Conservation (phyloP, 805 yeast genomes). For the Teunomyces tritomae region DNA sequence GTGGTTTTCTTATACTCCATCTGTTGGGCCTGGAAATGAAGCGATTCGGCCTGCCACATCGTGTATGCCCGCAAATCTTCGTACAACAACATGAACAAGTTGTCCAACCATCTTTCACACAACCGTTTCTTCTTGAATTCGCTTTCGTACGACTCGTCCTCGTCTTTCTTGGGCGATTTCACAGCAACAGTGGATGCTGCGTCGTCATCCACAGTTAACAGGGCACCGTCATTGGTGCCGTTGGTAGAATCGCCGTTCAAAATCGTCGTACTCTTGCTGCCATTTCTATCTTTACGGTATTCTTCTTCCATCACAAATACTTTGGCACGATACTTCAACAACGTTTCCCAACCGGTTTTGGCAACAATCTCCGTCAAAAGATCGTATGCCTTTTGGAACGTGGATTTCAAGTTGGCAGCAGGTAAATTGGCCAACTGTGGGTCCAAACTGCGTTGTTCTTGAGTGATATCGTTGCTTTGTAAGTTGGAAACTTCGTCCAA, state of each 20-base stretch:
- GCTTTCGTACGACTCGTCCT: slow-evolving; percentile 18
- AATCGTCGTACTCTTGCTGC: slow-evolving; percentile 9
- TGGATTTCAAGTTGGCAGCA: slow-evolving; percentile 60
- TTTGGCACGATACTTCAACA: slow-evolving; percentile 44
- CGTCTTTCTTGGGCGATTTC: slow-evolving; percentile 33
- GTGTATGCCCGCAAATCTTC: slow-evolving; percentile 81
- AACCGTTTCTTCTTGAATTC: slow-evolving; percentile 63
- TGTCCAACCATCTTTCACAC: slow-evolving; percentile 75
- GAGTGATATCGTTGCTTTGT: slow-evolving; percentile 61
- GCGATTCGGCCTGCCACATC: slow-evolving; percentile 87
- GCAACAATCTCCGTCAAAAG: slow-evolving; percentile 43
- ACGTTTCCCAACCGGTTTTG: slow-evolving; percentile 46
- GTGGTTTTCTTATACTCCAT: slow-evolving; percentile 74
- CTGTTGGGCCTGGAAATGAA: slow-evolving; percentile 87
- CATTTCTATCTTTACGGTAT: slow-evolving; percentile 37
- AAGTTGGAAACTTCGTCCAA: slow-evolving; percentile 66
- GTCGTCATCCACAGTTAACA: slow-evolving; percentile 16
- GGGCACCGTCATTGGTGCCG: background rate
- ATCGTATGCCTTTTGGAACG: slow-evolving; percentile 45
- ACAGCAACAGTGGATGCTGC: slow-evolving; percentile 37
- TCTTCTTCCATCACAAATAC: slow-evolving; percentile 50
- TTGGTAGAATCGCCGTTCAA: slow-evolving; percentile 11
- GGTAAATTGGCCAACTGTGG: slow-evolving; percentile 61
- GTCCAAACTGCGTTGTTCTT: slow-evolving; percentile 65
- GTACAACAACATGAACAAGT: slow-evolving; percentile 62